Base-by-base conservation (phyloP, 352 stramenopile species). In the Lagenidium sp. region DNA sequence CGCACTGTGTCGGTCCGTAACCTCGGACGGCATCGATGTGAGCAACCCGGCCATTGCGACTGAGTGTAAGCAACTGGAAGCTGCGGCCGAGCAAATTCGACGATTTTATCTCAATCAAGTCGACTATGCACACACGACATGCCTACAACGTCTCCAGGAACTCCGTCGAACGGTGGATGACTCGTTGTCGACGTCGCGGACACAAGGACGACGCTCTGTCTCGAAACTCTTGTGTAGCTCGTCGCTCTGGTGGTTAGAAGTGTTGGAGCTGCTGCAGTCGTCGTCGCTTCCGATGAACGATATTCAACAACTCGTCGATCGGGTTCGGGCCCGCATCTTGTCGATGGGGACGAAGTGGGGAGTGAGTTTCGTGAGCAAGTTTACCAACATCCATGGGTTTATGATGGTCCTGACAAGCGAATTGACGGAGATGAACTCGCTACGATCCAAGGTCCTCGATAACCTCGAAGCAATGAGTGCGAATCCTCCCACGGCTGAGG, bases 371-470 rank as follows among this genome's bases (percentile, higher is more conserved):
- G 70, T 50, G 12, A 44, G 48, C 1, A 57, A 67, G 36, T 71
- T 91, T 30, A 44, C 65, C n/a, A 60, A 57, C 12, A 35, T 65
- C 1, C 43, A 55, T 11, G 75, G 70, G 19, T 51, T 88, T 21
- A 55, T 59, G n/a, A 32, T 85, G 5, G 46, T 69, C 18, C 54
- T 91, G 0, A 53, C 76, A 6, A 54, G 51, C 8, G 79, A 91
- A 36, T 42, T 91, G 4, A 57, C 67, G 23, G 43, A n/a, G n/a
- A n/a, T n/a, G n/a, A n/a, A n/a, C n/a, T n/a, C n/a, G n/a, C n/a
- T n/a, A n/a, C n/a, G n/a, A n/a, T n/a, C n/a, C n/a, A n/a, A n/a
- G n/a, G n/a, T n/a, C 4, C 66, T 61, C 38, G 35, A 45, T 3
- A 68, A 60, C 13, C 52, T 88, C n/a, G 16, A 48, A n/a, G 21